Evolutionary conservation across 177 flowering plant genomes (phyloP).

Genomic region (Vitis hybrid): DNA sequence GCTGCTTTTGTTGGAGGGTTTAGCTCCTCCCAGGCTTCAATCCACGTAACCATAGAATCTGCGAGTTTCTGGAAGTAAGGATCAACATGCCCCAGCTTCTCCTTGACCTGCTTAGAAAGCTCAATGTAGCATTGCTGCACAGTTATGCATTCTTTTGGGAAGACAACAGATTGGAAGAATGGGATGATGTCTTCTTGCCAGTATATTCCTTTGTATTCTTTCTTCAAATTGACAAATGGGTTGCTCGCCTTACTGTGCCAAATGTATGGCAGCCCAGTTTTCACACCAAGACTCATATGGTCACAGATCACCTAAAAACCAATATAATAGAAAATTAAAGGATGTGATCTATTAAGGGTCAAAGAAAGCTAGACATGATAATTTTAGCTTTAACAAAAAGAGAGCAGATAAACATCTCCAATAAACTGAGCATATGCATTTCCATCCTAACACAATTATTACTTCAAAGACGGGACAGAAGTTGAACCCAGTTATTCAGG

Average conservation of each 20-base stretch:
- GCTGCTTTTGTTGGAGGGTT: not conserved
- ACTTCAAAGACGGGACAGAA: too few relatives aligned
- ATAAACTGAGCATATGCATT: too few relatives aligned
- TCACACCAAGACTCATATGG: conserved; percentile 18
- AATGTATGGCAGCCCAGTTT: conserved; percentile 20
- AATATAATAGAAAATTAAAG: not conserved
- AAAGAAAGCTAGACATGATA: too few relatives aligned
- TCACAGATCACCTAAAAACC: conserved; percentile 14
- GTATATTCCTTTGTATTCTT: conserved; percentile 25
- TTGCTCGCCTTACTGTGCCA: conserved; percentile 26
- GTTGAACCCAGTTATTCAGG: too few relatives aligned
- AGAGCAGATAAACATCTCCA: too few relatives aligned
- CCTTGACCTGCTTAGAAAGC: conserved; percentile 17
- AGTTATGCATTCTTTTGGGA: conserved; percentile 22
- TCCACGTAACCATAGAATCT: conserved; percentile 23
- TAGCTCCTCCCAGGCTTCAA: conserved; percentile 24
- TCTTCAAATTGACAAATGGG: conserved; percentile 17
- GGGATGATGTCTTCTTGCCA: conserved; percentile 26
- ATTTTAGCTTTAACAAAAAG: too few relatives aligned
- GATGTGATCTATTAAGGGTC: too few relatives aligned
- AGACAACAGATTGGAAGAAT: conserved; percentile 15
- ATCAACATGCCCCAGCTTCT: conserved; percentile 17
- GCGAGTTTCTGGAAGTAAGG: conserved; percentile 19
- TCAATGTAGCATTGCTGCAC: conserved; percentile 20
- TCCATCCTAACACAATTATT: too few relatives aligned